Base-by-base conservation (phyloP, 2,329 filamentous ascomycete species). In the Colletotrichum orbiculare region DNA sequence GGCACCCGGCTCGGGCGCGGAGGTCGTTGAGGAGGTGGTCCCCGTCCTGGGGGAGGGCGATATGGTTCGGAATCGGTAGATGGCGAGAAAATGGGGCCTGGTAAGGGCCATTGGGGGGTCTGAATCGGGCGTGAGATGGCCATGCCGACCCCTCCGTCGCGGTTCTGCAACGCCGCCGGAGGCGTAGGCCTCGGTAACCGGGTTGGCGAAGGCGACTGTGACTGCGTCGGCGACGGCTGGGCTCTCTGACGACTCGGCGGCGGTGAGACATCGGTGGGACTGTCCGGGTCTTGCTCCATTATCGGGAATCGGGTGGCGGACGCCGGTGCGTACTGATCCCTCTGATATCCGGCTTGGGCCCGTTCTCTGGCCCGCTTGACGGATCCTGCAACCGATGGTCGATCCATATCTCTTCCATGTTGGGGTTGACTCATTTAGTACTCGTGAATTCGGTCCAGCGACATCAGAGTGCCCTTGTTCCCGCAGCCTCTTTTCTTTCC, bases 1-100 rank as follows among this genome's bases (percentile, higher is more conserved):
- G 86, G 86, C 2, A 89, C 85, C 66, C 81, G 75, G 69, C 86
- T 89, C 8, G 87, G 87, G 42, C 88, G 82, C 10, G 85, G 85
- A 9, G 87, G 88, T 67, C 87, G 81, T 71, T 83, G 85, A 17
- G 87, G 87, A 33, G 85, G 81, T 43, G 81, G 77, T 41, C 82
- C 81, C 66, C 79, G 78, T 49, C 82, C 82, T n/a, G 81, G 76
- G 13, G 84, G 82, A 57, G 85, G 82, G 70, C 80, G 79, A 68
- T 87, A 87, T 17, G 81, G 77, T 56, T 81, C 78, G 15, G 75
- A 58, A 45, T 78, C 76, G 11, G 72, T 56, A 34, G 73, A 68
- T 10, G 77, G 70, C n/a, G 77, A 70, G 43, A 75, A 71, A 17
- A 80, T 71, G 12, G 81, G 77, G 13, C 76, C 78, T 37, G 78